Percentiles rank a stretch among this genome's conserved stretches.
These are phyloP conservation scores for Funneliformis mosseae DNA, from an alignment of 192 early-diverging fungal species.

Conservation along the genomic window DNA sequence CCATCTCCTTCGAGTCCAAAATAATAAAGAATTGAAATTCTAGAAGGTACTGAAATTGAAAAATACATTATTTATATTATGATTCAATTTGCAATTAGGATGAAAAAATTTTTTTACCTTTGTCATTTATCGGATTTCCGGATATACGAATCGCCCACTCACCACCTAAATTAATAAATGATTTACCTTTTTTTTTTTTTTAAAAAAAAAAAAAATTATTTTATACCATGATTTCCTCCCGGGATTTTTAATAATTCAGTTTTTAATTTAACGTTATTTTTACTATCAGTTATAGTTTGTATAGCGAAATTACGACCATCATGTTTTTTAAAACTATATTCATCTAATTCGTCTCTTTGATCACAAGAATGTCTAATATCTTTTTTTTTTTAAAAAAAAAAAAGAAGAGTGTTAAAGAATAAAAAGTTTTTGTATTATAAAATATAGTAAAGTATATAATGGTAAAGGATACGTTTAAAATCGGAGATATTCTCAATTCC, in stretches of 20 bases:
- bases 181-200: constrained; percentile 40
- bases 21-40: constrained; percentile 73
- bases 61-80: constrained; percentile 7
- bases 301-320: constrained; percentile 81
- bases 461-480: constrained; percentile 46
- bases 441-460: not conserved
- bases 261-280: constrained; percentile 64
- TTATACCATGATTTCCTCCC: constrained; percentile 61
- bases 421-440: not conserved
- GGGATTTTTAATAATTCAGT: constrained; percentile 77
- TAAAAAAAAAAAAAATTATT: too few relatives aligned
- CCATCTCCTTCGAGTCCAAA: constrained; percentile 77
- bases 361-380: constrained; percentile 92
- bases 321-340: constrained; percentile 87
- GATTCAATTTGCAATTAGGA: not conserved
- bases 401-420: not conserved
- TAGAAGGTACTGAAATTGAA: constrained; percentile 42
- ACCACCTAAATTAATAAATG: constrained; percentile 54
- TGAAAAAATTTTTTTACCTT: constrained; percentile 39
- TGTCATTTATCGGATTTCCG: constrained; percentile 58
- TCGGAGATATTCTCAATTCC: constrained; percentile 61
- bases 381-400: constrained; percentile 38
- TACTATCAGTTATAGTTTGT: constrained; percentile 71
- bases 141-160: constrained; percentile 79
- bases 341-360: constrained; percentile 73